A percentile compares a stretch with the other conserved stretches of the same genome.
Evolutionary conservation across 306 rosid species (phyloP).

Genomic region (Cicer judaicum): DNA sequence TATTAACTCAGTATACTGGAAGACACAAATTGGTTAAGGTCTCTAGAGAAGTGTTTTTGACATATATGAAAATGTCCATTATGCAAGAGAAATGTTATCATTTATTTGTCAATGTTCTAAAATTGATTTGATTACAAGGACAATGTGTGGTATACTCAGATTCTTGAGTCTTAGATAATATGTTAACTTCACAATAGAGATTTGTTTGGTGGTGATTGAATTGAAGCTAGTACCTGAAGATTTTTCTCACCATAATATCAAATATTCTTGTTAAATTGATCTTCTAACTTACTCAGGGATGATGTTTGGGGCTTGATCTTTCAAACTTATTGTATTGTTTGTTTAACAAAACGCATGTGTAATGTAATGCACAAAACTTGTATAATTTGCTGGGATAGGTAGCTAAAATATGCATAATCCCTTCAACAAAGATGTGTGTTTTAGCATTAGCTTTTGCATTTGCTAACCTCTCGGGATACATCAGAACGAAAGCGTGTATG

Average conservation of each 20-base stretch:
- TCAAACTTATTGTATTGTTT: constrained; percentile 10
- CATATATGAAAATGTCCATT: not conserved
- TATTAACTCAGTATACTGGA: not conserved
- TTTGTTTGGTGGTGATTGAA: constrained; percentile 15
- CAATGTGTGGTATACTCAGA: not conserved
- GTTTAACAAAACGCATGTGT: constrained; percentile 1
- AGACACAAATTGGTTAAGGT: constrained; percentile 14
- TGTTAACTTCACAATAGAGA: not conserved
- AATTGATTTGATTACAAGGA: not conserved
- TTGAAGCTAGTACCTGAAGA: not conserved
- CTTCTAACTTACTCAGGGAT: not conserved
- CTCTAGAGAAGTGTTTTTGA: constrained; percentile 18
- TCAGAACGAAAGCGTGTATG: not conserved
- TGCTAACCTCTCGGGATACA: not conserved
- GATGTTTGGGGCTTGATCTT: constrained; percentile 6
- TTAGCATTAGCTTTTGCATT: constrained; percentile 17
- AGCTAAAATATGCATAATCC: not conserved
- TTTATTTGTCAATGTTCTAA: constrained; percentile 14
- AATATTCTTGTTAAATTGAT: not conserved
- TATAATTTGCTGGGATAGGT: not conserved
- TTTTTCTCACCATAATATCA: not conserved
- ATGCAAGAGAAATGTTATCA: not conserved
- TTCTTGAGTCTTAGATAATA: constrained; percentile 22
- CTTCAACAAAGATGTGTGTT: constrained; percentile 9
- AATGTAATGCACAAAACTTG: not conserved